Evolutionary conservation across 441 rosid species (phyloP).

Genomic region (Euphorbia schlechtendalii): DNA sequence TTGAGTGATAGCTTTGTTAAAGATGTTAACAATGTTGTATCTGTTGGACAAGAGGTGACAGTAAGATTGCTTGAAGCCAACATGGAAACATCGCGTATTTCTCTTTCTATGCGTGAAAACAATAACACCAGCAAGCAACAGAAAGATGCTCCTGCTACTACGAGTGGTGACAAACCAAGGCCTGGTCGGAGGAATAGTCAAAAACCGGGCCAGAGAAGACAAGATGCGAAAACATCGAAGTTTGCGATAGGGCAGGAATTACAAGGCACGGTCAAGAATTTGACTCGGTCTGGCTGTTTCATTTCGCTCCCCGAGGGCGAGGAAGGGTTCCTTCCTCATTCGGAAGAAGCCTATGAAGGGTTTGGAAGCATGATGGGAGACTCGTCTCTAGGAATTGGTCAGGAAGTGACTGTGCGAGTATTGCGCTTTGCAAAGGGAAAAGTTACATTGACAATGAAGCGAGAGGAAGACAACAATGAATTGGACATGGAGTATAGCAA

Average conservation of each 20-base stretch:
- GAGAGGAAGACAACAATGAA: conserved; percentile 36
- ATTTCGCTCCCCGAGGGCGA: conserved; percentile 87
- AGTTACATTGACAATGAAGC: conserved; percentile 83
- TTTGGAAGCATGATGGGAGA: conserved; percentile 56
- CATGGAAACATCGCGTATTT: conserved; percentile 64
- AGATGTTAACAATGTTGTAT: conserved; percentile 77
- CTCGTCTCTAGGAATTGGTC: conserved; percentile 56
- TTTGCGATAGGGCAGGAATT: conserved; percentile 74
- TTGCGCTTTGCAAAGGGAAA: conserved; percentile 60
- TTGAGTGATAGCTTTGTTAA: conserved; percentile 73
- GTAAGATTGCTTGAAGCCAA: conserved; percentile 77
- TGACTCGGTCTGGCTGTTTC: conserved; percentile 75
- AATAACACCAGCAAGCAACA: conserved; percentile 33
- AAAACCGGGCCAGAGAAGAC: conserved; percentile 43
- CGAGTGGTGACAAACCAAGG: conserved; percentile 43
- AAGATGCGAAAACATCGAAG: conserved; percentile 43
- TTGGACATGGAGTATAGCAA: conserved; percentile 32
- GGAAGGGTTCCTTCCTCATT: conserved; percentile 78
- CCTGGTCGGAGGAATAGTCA: conserved; percentile 43
- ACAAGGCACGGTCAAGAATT: conserved; percentile 72
- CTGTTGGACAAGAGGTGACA: conserved; percentile 89
- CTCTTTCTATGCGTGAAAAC: conserved; percentile 70
- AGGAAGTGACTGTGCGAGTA: conserved; percentile 70
- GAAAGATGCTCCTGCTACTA: conserved; percentile 36
- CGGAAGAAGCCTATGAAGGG: conserved; percentile 76